These are phyloP conservation scores for Mycena rosella DNA, from an alignment of 768 basidiomycete genomes.

Conservation along the genomic window DNA sequence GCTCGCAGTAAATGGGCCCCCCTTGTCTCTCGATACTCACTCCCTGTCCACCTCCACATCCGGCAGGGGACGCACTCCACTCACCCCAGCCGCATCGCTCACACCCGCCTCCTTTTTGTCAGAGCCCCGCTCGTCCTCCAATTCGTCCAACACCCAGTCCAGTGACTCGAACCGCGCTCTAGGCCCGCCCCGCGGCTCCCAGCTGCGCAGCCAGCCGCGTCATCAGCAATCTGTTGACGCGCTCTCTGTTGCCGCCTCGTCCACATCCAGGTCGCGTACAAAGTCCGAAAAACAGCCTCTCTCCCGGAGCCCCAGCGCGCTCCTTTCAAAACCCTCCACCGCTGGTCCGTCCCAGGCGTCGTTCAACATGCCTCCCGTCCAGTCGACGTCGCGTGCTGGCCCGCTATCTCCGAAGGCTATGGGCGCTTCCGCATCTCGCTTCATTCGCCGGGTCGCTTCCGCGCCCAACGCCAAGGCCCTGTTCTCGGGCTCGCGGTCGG, in stretches of 20 bases:
- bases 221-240: slow-evolving; percentile 56
- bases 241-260: slow-evolving; percentile 50
- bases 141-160: slow-evolving; percentile 79
- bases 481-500: slow-evolving; percentile 73
- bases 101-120: slow-evolving; percentile 68
- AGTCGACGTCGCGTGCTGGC: slow-evolving; percentile 61
- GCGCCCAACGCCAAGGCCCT: slow-evolving; percentile 97
- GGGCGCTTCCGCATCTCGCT: slow-evolving; percentile 83
- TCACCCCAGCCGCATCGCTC: slow-evolving; percentile 62
- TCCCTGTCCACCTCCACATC: slow-evolving; percentile 49
- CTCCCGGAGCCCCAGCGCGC: slow-evolving; percentile 36
- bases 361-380: slow-evolving; percentile 55
- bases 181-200: slow-evolving; percentile 39
- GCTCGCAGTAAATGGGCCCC: slow-evolving; percentile 54
- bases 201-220: slow-evolving; percentile 31
- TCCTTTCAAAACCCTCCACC: slow-evolving; percentile 51
- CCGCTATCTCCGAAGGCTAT: slow-evolving; percentile 78
- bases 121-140: slow-evolving; percentile 81
- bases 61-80: slow-evolving; percentile 54
- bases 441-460: slow-evolving; percentile 95
- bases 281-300: slow-evolving; percentile 61
- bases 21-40: slow-evolving; percentile 66
- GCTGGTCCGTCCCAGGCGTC: slow-evolving; percentile 61
- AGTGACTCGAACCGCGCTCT: slow-evolving; percentile 72
- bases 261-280: slow-evolving; percentile 53